phyloP scores from a whole-genome alignment of 2,329 filamentous ascomycete species.

The Fusarium brachygibbosum region DNA sequence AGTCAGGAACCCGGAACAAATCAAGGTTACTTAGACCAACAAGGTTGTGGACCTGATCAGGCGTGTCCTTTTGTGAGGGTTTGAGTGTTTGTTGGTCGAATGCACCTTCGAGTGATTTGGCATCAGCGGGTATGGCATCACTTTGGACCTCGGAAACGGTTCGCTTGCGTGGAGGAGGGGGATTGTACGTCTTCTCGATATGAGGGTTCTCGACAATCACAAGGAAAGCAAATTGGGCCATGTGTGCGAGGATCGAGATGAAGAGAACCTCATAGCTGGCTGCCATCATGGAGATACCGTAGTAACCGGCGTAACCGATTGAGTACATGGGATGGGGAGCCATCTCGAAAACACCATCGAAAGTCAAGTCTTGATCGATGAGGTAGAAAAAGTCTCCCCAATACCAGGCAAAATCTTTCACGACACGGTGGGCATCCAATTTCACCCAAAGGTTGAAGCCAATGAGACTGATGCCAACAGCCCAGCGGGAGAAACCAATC shows the following conservation, averaged over 20 bases:
- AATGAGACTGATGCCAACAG: slow-evolving; percentile 80
- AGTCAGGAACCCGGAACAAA: slow-evolving; percentile 87
- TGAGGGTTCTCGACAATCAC: slow-evolving; percentile 95
- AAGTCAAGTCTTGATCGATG: slow-evolving; percentile 96
- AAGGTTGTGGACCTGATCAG: slow-evolving; percentile 82
- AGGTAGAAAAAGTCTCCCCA: slow-evolving; percentile 99
- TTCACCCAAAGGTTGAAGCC: slow-evolving; percentile 99
- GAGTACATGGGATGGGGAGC: slow-evolving; percentile 99
- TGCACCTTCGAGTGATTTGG: slow-evolving; percentile 39
- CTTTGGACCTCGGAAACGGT: slow-evolving; percentile 54
- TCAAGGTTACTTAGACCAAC: slow-evolving; percentile 88
- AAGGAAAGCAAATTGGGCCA: slow-evolving; percentile 94
- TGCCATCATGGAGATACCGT: slow-evolving; percentile 97
- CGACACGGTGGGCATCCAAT: slow-evolving; percentile 94
- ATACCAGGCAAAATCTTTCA: slow-evolving; percentile 99
- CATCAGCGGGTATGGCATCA: slow-evolving; percentile 49
- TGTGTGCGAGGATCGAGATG: slow-evolving; percentile 95
- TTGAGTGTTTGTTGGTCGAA: slow-evolving; percentile 46
- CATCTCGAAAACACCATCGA: slow-evolving; percentile 99
- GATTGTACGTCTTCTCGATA: slow-evolving; percentile 97
- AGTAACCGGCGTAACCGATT: slow-evolving; percentile 97
- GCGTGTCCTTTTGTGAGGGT: slow-evolving; percentile 56
- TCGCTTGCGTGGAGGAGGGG: slow-evolving; percentile 79
- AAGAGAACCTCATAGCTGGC: slow-evolving; percentile 97
- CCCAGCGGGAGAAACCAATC: slow-evolving; percentile 82